Evolutionary conservation across 768 basidiomycete species (phyloP), one percentile per base, ranked within the genome.

Genomic region (Xerocomellus intermedius): DNA sequence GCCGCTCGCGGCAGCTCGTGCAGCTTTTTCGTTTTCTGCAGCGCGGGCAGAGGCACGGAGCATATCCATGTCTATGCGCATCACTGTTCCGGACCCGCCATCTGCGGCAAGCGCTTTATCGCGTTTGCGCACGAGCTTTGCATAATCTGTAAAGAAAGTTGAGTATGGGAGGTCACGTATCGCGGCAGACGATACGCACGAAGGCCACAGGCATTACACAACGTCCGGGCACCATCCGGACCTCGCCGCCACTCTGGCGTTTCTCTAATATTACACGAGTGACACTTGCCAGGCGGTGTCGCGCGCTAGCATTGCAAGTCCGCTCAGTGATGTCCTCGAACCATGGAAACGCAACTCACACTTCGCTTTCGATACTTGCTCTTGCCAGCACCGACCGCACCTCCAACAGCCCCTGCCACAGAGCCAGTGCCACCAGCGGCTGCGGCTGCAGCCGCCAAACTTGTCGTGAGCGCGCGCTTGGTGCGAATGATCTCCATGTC

Each of bases 231-330:
- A 5, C 90, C 90, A 64, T 91, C 90, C 3, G 90, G 90, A 16
- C 90, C 90, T 24, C 89, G 81, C 50, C 90, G 73, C 90, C 90
- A 92, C 69, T 92, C 90, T n/a, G 90, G 90, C 5, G 90, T 92
- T 67, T 92, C 90, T 55, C 86, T 78, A 52, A 91, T 91, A 72
- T 90, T 89, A 68, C 90, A 92, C 32, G 90, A 91, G 71, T 91
- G 88, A 64, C 90, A 92, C 66, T 91, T 90, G 10, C 89, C 89
- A 5, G 90, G 90, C 17, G 90, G 90, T 36, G 86, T 89, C 42
- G 90, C 88, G 61, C 90, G 84, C 90, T 92, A 73, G 26, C 65
- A 65, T 73, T 69, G 67, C 59, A 60, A 60, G 47, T 56, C 46
- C 48, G 61, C 47, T 63, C 48, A 71, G 59, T 56, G 51, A 53